Conservation (phyloP, 2,329 filamentous ascomycete species). For the Arthrobotrys iridis region DNA sequence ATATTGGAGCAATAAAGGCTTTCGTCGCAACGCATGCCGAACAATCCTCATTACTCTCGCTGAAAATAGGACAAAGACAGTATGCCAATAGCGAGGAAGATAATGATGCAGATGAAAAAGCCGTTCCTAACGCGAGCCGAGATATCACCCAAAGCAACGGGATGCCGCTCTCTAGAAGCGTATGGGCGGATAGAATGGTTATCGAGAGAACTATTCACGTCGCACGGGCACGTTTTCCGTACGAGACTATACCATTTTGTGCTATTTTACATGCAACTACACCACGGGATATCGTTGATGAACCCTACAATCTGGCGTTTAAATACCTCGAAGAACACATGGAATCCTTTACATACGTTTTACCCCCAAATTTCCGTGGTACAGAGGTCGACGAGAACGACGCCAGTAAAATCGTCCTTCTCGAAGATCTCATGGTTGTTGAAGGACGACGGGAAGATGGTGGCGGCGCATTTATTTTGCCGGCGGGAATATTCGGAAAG, state of each 20-base stretch:
- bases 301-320: constrained; percentile 64
- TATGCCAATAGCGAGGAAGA: neutral
- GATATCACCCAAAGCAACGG: constrained; percentile 33
- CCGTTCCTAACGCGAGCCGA: neutral
- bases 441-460: constrained; percentile 62
- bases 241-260: constrained; percentile 82
- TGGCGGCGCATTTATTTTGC: constrained; percentile 56
- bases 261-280: constrained; percentile 73
- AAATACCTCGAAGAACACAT: constrained; percentile 73
- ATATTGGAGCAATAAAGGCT: constrained; percentile 59
- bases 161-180: constrained; percentile 62
- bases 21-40: constrained; percentile 56
- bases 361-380: constrained; percentile 76
- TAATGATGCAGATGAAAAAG: constrained; percentile 5
- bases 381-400: constrained; percentile 90
- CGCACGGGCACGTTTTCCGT: constrained; percentile 81
- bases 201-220: constrained; percentile 72
- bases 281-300: constrained; percentile 59
- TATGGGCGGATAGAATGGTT: constrained; percentile 68
- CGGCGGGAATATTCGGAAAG: constrained; percentile 56
- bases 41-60: constrained; percentile 52
- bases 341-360: constrained; percentile 77
- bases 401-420: constrained; percentile 77
- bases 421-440: constrained; percentile 73
- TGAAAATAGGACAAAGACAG: constrained; percentile 38